Evolutionary conservation across 805 yeast genomes (phyloP).

Genomic region (Lipomyces sp.): DNA sequence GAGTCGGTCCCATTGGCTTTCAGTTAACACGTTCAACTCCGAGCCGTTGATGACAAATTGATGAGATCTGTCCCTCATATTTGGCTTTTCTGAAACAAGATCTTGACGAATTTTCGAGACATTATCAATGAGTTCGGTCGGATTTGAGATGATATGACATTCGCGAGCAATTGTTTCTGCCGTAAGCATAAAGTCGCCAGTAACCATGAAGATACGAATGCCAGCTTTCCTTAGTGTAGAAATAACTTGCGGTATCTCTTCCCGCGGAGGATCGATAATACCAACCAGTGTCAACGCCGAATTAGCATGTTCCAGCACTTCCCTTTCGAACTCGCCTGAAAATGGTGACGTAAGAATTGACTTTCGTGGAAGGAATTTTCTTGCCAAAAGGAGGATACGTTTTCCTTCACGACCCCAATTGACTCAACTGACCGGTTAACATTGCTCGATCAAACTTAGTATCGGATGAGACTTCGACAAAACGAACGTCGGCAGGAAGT

Average conservation of each 20-base stretch:
- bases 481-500: conserved; percentile 51
- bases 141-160: conserved; percentile 58
- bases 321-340: conserved; percentile 2
- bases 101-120: background rate
- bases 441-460: conserved; percentile 52
- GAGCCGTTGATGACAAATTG: conserved; percentile 26
- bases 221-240: conserved; percentile 82
- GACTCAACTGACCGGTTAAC: conserved; percentile 37
- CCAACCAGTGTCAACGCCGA: conserved; percentile 64
- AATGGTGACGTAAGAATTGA: background rate
- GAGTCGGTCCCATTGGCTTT: conserved; percentile 52
- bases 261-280: conserved; percentile 97
- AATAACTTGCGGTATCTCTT: conserved; percentile 75
- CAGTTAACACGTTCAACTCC: conserved; percentile 32
- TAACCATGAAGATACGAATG: conserved; percentile 89
- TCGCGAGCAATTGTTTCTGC: conserved; percentile 68
- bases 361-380: background rate
- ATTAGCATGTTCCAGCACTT: conserved; percentile 8
- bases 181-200: conserved; percentile 70
- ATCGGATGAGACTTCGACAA: conserved; percentile 43
- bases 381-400: conserved; percentile 14
- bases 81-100: background rate
- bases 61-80: background rate
- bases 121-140: background rate
- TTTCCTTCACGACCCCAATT: conserved; percentile 50